Evolutionary conservation across 306 rosid genomes (phyloP).

Genomic region (Sophora flavescens): DNA sequence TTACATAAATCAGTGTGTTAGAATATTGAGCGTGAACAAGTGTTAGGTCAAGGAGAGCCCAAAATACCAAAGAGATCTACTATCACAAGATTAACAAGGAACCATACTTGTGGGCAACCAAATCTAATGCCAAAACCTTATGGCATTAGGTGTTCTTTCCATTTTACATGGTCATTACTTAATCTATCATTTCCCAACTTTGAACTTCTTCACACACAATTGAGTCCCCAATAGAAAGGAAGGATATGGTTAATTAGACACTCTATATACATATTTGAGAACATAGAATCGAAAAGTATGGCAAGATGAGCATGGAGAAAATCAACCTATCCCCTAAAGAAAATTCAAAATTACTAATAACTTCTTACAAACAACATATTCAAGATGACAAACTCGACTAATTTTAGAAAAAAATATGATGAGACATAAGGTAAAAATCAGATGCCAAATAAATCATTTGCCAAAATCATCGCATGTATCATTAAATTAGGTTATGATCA

Average conservation of each 20-base stretch:
- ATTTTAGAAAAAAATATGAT: background rate
- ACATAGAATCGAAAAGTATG: background rate
- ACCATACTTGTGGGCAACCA: background rate
- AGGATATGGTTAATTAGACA: background rate
- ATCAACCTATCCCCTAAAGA: background rate
- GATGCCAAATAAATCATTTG: background rate
- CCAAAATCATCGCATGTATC: slow-evolving; percentile 15
- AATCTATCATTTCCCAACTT: background rate
- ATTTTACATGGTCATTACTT: background rate
- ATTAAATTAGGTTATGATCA: background rate
- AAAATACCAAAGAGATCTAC: background rate
- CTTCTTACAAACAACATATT: background rate
- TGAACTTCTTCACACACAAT: background rate
- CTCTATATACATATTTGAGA: background rate
- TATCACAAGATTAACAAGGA: background rate
- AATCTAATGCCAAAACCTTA: background rate
- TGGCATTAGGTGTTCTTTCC: background rate
- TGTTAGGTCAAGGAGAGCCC: background rate
- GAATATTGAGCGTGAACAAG: background rate
- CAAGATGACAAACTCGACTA: background rate
- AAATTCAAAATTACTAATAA: background rate
- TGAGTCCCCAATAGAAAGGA: background rate
- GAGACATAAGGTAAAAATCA: background rate
- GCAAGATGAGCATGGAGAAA: background rate
- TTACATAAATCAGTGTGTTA: background rate